Conservation (phyloP, 495 filamentous ascomycete species). For the Aspergillus mulundensis region DNA sequence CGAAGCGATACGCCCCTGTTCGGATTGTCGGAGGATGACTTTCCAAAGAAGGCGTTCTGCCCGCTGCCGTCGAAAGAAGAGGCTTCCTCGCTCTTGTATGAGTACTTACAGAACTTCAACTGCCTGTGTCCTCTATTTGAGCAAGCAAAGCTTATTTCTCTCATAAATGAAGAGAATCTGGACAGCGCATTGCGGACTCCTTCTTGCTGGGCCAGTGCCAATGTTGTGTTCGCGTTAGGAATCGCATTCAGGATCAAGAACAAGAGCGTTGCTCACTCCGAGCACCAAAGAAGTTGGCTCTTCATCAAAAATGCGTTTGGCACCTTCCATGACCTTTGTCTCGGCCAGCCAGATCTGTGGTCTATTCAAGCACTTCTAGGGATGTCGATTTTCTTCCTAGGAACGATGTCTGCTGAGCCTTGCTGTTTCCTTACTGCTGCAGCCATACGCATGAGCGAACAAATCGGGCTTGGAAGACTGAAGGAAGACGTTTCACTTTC, state of each 20-base stretch:
- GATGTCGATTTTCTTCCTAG: conserved; percentile 16
- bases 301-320: conserved; percentile 19
- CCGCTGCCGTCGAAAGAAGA: conserved; percentile 16
- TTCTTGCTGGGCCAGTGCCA: conserved; percentile 15
- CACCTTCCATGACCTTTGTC: conserved; percentile 13
- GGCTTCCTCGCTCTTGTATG: conserved; percentile 6
- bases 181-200: conserved; percentile 1
- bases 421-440: conserved; percentile 17
- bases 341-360: conserved; percentile 16
- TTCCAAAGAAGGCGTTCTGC: conserved; percentile 9
- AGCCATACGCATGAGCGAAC: conserved; percentile 16
- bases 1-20: not conserved
- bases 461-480: conserved; percentile 10
- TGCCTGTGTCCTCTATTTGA: conserved; percentile 13
- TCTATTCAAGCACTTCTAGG: conserved; percentile 15
- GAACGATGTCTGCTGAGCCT: conserved; percentile 12
- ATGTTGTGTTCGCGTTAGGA: conserved; percentile 16
- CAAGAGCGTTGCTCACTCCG: not conserved
- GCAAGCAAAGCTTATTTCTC: conserved; percentile 14
- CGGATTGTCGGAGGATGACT: conserved; percentile 2
- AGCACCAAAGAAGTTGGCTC: conserved; percentile 17
- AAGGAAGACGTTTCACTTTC: not conserved
- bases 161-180: conserved; percentile 8
- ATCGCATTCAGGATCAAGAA: conserved; percentile 12
- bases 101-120: conserved; percentile 18